Conservation (phyloP, 148 eudicot genomes). For the Rhododendron griersonianum region DNA sequence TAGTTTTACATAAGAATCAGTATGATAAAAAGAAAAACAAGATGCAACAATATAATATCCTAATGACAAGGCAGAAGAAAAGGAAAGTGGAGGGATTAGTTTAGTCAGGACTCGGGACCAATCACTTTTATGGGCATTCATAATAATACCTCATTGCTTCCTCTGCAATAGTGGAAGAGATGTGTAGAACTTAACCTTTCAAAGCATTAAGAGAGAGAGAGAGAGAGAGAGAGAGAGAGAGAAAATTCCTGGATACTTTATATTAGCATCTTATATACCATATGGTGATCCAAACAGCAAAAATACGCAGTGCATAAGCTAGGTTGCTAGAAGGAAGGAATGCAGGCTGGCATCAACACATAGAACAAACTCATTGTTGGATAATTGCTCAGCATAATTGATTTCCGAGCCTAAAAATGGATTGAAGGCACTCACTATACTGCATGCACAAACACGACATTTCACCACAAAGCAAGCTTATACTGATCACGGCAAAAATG, state of each 20-base stretch:
- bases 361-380: background rate
- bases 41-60: background rate
- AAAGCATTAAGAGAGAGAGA: background rate
- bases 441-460: background rate
- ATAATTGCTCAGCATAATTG: background rate
- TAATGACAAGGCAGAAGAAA: background rate
- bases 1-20: background rate
- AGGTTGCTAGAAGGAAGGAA: background rate
- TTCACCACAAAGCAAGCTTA: background rate
- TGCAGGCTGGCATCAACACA: background rate
- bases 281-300: background rate
- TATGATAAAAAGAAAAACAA: too few species aligned
- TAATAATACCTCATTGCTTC: background rate
- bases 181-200: background rate
- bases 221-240: background rate
- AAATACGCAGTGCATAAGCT: background rate
- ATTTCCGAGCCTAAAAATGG: background rate
- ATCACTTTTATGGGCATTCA: background rate
- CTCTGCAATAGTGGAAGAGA: background rate
- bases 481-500: background rate
- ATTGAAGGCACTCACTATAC: background rate
- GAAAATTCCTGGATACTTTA: background rate
- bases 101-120: background rate
- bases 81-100: background rate
- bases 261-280: background rate